Evolutionary conservation across 2,329 filamentous ascomycete genomes (phyloP), one percentile per base, ranked within the genome.

Genomic region (Paradendryphiella salina): DNA sequence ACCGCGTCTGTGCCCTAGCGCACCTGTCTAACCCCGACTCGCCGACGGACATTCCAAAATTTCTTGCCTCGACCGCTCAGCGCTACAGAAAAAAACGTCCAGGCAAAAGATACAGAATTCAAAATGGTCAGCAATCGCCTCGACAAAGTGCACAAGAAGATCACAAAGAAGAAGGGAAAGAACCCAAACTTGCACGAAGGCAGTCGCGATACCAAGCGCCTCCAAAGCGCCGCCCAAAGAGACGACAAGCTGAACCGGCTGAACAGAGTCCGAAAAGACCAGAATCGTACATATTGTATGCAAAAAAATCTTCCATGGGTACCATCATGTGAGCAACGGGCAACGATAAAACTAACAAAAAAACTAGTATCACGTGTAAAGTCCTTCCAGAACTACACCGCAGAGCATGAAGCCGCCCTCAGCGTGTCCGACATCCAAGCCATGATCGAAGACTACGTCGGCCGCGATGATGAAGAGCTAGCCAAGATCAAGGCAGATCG

Each of bases 121-220:
- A 60, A 60, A 36, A 71, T 72, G 69, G 63, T 66, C 35, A 69
- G 65, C 56, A 87, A 85, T 69, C 84, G 86, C 36, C 76, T 96
- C 5, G 78, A 84, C 57, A 97, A 96, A 72, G 88, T 94, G 15
- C 84, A 88, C 57, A 97, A 97, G 77, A 85, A 90, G 59, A 93
- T 97, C 59, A 79, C 85, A 28, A 96, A 96, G 78, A 96, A 96
- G 81, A 85, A 88, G 60, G 84, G 85, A 59, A 84, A 85, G 32
- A 81, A 90, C 38, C 85, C 86, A 23, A 81, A 87, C 10, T 80
- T 97, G 17, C 93, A 97, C 69, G 88, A 91, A 73, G 90, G 90
- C 71, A 96, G 91, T 54, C 82, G 94, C 60, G 90, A 97, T 77
- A 89, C 91, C 3, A 84, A 87, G 67, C 84, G 90, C 43, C 78